Conservation (phyloP, 2,329 filamentous ascomycete species). For the Aspergillus sp. region DNA sequence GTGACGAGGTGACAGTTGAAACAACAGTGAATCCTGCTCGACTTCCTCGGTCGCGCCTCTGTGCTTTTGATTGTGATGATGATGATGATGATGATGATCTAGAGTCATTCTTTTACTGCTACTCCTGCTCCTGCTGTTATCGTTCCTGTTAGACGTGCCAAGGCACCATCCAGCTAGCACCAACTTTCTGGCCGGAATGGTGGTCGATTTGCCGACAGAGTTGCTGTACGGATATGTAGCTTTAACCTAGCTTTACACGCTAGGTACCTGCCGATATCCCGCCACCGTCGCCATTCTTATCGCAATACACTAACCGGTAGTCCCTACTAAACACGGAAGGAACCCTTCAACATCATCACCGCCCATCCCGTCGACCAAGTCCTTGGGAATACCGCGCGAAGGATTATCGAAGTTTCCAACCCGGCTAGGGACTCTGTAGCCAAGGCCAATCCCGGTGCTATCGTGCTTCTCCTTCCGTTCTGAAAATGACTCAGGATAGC, state of each 20-base stretch:
- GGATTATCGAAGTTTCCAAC: too few relatives aligned
- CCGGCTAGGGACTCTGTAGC: too few relatives aligned
- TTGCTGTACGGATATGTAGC: not conserved
- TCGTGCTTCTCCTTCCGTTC: too few relatives aligned
- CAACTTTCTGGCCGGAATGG: not conserved
- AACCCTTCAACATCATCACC: not conserved
- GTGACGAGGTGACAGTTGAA: not conserved
- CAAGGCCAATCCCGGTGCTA: too few relatives aligned
- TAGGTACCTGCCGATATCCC: not conserved
- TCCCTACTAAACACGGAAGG: too few relatives aligned
- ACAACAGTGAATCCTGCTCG: too few relatives aligned
- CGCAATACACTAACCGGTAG: too few relatives aligned
- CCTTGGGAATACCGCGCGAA: not conserved
- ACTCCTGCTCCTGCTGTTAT: not conserved
- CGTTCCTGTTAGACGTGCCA: too few relatives aligned
- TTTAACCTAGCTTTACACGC: not conserved
- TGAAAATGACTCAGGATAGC: too few relatives aligned
- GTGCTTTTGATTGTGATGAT: not conserved
- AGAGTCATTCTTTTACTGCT: not conserved
- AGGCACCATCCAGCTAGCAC: not conserved
- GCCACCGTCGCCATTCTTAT: too few relatives aligned
- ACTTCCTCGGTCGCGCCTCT: too few relatives aligned
- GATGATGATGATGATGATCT: not conserved
- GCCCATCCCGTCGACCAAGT: not conserved
- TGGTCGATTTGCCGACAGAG: not conserved